Evolutionary conservation across 1,284 basidiomycete species (phyloP).

Genomic region (Austroboletus niveus): DNA sequence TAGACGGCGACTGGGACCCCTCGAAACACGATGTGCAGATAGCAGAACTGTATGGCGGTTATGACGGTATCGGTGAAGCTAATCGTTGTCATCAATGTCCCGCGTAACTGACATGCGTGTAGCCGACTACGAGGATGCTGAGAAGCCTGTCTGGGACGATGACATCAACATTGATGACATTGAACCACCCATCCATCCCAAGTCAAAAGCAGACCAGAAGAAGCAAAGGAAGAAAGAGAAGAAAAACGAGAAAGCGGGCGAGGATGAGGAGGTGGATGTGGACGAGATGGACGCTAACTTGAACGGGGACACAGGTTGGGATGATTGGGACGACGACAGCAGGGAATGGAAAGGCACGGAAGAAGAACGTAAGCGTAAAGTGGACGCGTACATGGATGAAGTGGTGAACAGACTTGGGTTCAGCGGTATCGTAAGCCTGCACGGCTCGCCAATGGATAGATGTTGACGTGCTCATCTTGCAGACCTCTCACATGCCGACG

Average conservation of each 20-base stretch:
- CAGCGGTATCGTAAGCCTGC: slow-evolving; percentile 82
- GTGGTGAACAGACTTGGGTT: slow-evolving; percentile 89
- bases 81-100: background rate
- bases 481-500: slow-evolving; percentile 90
- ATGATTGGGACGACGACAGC: slow-evolving; percentile 40
- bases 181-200: slow-evolving; percentile 33
- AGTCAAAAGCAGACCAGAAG: slow-evolving; percentile 38
- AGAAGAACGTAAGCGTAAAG: slow-evolving; percentile 77
- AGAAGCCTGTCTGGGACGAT: slow-evolving; percentile 88
- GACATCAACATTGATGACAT: slow-evolving; percentile 83
- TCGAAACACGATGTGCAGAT: slow-evolving; percentile 77
- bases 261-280: slow-evolving; percentile 54
- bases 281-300: slow-evolving; percentile 78
- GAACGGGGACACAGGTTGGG: slow-evolving; percentile 24
- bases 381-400: slow-evolving; percentile 89
- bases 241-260: slow-evolving; percentile 48
- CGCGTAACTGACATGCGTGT: slow-evolving; percentile 16
- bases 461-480: slow-evolving; percentile 6
- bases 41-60: slow-evolving; percentile 64
- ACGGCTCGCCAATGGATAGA: background rate
- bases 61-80: slow-evolving; percentile 29
- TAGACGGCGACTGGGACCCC: slow-evolving; percentile 84
- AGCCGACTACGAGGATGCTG: slow-evolving; percentile 40
- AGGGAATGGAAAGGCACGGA: slow-evolving; percentile 83
- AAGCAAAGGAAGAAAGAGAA: slow-evolving; percentile 55